phyloP scores from a whole-genome alignment of 805 yeast genomes.

The Barnettozyma populi region DNA sequence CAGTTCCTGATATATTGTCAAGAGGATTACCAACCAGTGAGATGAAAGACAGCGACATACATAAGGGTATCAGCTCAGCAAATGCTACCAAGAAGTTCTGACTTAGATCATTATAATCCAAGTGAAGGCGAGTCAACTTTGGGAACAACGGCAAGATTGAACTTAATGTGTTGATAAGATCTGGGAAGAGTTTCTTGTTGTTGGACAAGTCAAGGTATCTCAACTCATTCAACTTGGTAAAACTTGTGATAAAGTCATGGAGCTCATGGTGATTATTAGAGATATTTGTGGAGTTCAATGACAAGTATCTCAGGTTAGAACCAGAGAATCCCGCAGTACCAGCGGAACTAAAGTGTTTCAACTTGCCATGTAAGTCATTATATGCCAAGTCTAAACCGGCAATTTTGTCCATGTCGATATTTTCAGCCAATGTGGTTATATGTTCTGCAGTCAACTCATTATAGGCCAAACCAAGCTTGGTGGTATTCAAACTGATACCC shows the following conservation, averaged over 20 bases:
- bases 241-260: conserved; percentile 37
- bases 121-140: conserved; percentile 55
- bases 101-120: conserved; percentile 63
- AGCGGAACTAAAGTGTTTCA: conserved; percentile 25
- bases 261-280: conserved; percentile 29
- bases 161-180: conserved; percentile 44
- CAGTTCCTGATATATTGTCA: conserved; percentile 54
- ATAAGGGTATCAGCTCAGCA: conserved; percentile 67
- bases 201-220: conserved; percentile 74
- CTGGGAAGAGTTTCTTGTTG: conserved; percentile 66
- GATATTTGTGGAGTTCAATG: conserved; percentile 64
- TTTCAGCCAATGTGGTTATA: conserved; percentile 48
- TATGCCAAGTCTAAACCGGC: conserved; percentile 81
- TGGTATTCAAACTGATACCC: conserved; percentile 55
- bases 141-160: conserved; percentile 68
- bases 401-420: conserved; percentile 44
- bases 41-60: conserved; percentile 57
- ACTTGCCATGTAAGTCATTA: conserved; percentile 51
- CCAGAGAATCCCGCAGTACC: conserved; percentile 21
- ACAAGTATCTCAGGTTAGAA: conserved; percentile 39
- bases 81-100: conserved; percentile 52
- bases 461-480: conserved; percentile 73
- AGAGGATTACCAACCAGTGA: conserved; percentile 65
- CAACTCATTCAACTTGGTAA: conserved; percentile 52
- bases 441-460: conserved; percentile 61